These are phyloP conservation scores for Mycena filopes DNA, from an alignment of 768 basidiomycete genomes.

Conservation along the genomic window DNA sequence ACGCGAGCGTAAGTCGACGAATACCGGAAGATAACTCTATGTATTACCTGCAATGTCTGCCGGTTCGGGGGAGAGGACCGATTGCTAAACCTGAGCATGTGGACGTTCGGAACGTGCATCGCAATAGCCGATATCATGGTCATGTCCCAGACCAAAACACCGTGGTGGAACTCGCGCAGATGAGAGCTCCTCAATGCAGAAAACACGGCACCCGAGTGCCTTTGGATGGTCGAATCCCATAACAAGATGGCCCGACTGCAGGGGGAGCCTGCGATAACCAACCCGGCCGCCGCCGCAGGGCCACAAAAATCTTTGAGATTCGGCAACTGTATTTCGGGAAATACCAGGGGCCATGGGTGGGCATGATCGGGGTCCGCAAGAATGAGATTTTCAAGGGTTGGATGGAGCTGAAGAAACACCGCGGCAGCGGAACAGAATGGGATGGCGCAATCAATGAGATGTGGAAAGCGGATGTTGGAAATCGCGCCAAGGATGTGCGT, in stretches of 20 bases:
- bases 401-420: neutral
- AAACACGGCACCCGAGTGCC: no score
- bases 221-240: neutral
- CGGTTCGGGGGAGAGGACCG: neutral
- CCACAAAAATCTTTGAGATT: neutral
- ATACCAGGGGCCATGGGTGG: neutral
- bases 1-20: neutral
- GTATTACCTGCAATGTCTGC: neutral
- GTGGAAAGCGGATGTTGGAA: no score
- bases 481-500: neutral
- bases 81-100: neutral
- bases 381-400: neutral
- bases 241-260: neutral
- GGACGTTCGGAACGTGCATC: neutral
- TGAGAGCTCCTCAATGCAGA: neutral
- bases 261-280: neutral
- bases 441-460: constrained; percentile 5
- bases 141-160: neutral
- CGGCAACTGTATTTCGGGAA: neutral
- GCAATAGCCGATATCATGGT: constrained; percentile 1
- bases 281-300: neutral
- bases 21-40: no score
- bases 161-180: neutral
- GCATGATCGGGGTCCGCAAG: neutral
- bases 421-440: neutral